Evolutionary conservation across 2,329 filamentous ascomycete species (phyloP), one percentile per base, ranked within the genome.

Genomic region (Trichophyton schoenleinii): DNA sequence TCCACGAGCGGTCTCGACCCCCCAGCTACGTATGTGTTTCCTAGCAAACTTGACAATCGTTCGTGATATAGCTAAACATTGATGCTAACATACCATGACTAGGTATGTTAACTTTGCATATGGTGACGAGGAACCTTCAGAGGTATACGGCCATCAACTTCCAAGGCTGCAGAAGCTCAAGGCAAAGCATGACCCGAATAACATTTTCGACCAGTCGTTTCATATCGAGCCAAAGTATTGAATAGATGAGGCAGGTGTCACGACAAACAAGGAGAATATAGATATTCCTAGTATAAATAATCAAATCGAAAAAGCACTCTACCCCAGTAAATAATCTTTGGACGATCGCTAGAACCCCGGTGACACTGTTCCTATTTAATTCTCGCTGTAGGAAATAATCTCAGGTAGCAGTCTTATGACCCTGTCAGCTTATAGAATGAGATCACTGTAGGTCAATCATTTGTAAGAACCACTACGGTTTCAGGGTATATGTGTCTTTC

Each of bases 1-100:
- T 60, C 57, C 1, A 60, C 59, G 9, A 65, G 57, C 20, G 68
- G 65, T 18, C 42, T 63, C 11, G 9, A 44, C 11, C 18, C 42
- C 59, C 58, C 58, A 60, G 44, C 42, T 38, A 46, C 58, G 44
- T 60, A 60, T 34, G 58, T 60, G 15, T 8, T 28, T 44, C 48
- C 52, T 55, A 18, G 3, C n/a, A 6, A 55, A 38, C 28, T 11
- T 6, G 28, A 31, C 28, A 52, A 52, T 0, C 6, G 13, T 25
- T 15, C 34, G 18, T n/a, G 28, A 28, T 34, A 57, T 18, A 25
- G 18, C 18, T 13, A 25, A 31, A 15, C 34, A 38, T 28, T 28
- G 28, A 7, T 58, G 15, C 36, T 58, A 44, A 58, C 18, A 20
- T 20, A 34, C 9, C 22, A 22, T 15, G 2, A 22, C 20, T 58